Evolutionary conservation across 73 alveolate species (phyloP).

Genomic region (Paramecium tetraurelia): DNA sequence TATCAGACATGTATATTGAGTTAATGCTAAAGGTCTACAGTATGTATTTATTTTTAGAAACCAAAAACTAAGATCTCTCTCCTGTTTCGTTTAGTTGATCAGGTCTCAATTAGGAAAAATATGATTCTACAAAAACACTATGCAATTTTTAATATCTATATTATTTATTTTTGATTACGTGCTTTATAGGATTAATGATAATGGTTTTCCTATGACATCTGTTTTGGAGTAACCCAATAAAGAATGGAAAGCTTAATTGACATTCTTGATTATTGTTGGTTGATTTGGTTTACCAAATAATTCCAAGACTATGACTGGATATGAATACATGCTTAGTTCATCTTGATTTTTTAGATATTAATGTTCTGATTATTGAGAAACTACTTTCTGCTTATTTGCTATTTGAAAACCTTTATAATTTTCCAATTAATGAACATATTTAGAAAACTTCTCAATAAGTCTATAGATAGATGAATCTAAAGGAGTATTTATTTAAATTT

Average conservation of each 20-base stretch:
- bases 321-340: not conserved
- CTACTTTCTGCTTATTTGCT: not conserved
- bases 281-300: not conserved
- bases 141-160: not conserved
- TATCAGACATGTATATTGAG: not conserved
- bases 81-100: not conserved
- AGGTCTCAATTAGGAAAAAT: not conserved
- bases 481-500: not conserved
- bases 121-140: not conserved
- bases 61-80: not conserved
- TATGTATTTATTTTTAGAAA: not conserved
- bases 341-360: not conserved
- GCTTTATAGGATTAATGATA: not conserved
- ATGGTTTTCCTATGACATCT: slow-evolving; percentile 3
- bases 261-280: not conserved
- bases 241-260: not conserved
- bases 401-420: not conserved
- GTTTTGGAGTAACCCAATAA: not conserved
- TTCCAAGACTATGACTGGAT: not conserved
- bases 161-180: not conserved
- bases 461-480: not conserved
- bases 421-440: not conserved
- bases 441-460: not conserved
- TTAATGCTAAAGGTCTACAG: not conserved
- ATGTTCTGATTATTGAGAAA: not conserved